phyloP scores from a whole-genome alignment of 176 grass and related monocot genomes.

The Bromus sterilis region DNA sequence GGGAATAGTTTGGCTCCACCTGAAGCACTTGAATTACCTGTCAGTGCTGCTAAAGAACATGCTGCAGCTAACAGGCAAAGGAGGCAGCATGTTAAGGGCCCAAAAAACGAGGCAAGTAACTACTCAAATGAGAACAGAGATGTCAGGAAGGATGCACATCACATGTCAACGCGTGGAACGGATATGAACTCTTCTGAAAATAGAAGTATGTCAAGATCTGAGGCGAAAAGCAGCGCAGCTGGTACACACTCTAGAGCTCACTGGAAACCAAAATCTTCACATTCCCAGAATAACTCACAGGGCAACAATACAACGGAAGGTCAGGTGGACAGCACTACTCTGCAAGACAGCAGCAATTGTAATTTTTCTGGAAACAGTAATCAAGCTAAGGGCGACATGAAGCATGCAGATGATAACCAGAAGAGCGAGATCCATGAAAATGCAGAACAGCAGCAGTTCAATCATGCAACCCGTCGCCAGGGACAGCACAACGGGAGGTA shows the following conservation, averaged over 20 bases:
- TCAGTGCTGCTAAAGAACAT: slow-evolving; percentile 32
- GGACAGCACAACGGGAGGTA: slow-evolving; percentile 44
- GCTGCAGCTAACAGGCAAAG: slow-evolving; percentile 38
- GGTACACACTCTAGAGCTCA: slow-evolving; percentile 34
- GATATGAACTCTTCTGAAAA: slow-evolving; percentile 34
- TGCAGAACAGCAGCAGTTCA: slow-evolving; percentile 32
- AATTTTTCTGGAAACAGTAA: neutral
- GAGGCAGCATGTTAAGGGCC: slow-evolving; percentile 45
- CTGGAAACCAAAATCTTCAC: slow-evolving; percentile 80
- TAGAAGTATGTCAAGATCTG: slow-evolving; percentile 36
- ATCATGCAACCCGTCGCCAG: slow-evolving; percentile 18
- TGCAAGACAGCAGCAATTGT: slow-evolving; percentile 14
- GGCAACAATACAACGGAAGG: slow-evolving; percentile 38
- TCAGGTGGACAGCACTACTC: slow-evolving; percentile 15
- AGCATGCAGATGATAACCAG: neutral
- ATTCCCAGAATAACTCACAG: slow-evolving; percentile 30
- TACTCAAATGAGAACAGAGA: slow-evolving; percentile 32
- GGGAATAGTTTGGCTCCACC: slow-evolving; percentile 15
- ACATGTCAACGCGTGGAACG: neutral
- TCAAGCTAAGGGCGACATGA: neutral
- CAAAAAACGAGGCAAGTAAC: slow-evolving; percentile 41
- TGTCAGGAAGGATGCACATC: slow-evolving; percentile 30
- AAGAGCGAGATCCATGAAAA: slow-evolving; percentile 15
- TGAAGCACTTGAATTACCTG: slow-evolving; percentile 19
- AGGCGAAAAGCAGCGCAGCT: slow-evolving; percentile 32